A percentile compares a stretch with the other conserved stretches of the same genome.
Evolutionary conservation across 805 yeast species (phyloP).

Genomic region (Ogataea siamensis): DNA sequence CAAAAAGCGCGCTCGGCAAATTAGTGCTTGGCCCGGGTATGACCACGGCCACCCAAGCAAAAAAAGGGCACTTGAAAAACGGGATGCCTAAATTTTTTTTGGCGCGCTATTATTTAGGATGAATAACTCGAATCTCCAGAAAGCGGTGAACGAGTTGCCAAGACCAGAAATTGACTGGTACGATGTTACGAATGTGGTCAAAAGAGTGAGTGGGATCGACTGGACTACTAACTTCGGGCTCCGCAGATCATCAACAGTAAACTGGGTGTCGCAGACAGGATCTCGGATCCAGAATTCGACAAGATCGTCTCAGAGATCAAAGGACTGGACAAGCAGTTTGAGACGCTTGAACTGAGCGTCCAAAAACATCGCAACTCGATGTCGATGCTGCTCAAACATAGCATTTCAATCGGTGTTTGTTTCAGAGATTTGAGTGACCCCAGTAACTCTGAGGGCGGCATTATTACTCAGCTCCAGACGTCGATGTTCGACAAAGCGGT

Average conservation of each 20-base stretch:
- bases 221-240: constrained; percentile 16
- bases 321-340: constrained; percentile 19
- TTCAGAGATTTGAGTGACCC: constrained; percentile 16
- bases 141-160: constrained; percentile 17
- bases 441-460: constrained; percentile 9
- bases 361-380: constrained; percentile 17
- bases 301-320: constrained; percentile 16
- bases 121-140: constrained; percentile 8
- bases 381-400: constrained; percentile 16
- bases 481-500: constrained; percentile 12
- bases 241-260: constrained; percentile 37
- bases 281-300: constrained; percentile 41
- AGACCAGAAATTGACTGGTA: constrained; percentile 29
- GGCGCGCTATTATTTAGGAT: constrained; percentile 6
- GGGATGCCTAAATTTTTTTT: constrained; percentile 2
- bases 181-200: constrained; percentile 26
- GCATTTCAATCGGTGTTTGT: constrained; percentile 14
- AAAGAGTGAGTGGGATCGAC: constrained; percentile 23
- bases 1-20: constrained; percentile 28
- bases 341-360: constrained; percentile 15
- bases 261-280: constrained; percentile 28
- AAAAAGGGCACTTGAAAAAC: constrained; percentile 7
- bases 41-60: constrained; percentile 60
- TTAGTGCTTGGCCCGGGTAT: constrained; percentile 65
- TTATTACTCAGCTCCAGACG: constrained; percentile 12